Evolutionary conservation across 257 asterid species (phyloP).

Genomic region (Vinca minor): DNA sequence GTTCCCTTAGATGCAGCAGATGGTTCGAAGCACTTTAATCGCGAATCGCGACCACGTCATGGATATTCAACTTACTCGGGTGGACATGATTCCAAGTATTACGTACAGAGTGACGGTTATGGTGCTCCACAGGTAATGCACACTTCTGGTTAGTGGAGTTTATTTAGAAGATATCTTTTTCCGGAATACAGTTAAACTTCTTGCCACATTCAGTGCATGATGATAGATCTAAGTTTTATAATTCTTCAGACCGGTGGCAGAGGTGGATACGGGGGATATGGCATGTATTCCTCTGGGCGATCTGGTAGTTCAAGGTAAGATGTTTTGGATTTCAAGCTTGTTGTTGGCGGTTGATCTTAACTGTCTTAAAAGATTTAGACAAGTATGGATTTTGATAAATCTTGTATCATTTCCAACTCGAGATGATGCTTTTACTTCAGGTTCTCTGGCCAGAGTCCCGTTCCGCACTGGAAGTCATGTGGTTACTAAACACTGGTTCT

Average conservation of each 20-base stretch:
- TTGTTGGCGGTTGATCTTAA: background rate
- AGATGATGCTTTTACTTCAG: conserved; percentile 19
- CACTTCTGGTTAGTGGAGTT: no score
- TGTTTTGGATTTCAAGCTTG: background rate
- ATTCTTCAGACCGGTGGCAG: conserved; percentile 46
- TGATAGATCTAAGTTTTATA: conserved; percentile 2
- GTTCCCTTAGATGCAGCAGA: conserved; percentile 28
- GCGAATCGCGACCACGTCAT: conserved; percentile 40
- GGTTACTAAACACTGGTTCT: conserved; percentile 24
- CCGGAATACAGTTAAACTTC: background rate
- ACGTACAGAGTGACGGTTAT: conserved; percentile 33
- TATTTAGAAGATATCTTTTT: no score
- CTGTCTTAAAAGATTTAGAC: background rate
- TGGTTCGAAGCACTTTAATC: conserved; percentile 41
- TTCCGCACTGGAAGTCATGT: conserved; percentile 26
- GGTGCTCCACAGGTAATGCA: conserved; percentile 48
- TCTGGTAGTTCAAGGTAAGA: conserved; percentile 46
- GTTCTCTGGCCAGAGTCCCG: conserved; percentile 24
- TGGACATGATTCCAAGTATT: conserved; percentile 39
- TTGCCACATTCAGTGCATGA: background rate
- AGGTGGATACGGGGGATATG: conserved; percentile 47
- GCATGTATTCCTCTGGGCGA: conserved; percentile 39
- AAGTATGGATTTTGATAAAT: conserved; percentile 1
- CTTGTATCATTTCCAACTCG: background rate
- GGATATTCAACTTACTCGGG: conserved; percentile 41